Percentiles rank a stretch among this genome's conserved stretches.
Conservation (phyloP, 208 protist genomes). For the Leishmania aethiopica region DNA sequence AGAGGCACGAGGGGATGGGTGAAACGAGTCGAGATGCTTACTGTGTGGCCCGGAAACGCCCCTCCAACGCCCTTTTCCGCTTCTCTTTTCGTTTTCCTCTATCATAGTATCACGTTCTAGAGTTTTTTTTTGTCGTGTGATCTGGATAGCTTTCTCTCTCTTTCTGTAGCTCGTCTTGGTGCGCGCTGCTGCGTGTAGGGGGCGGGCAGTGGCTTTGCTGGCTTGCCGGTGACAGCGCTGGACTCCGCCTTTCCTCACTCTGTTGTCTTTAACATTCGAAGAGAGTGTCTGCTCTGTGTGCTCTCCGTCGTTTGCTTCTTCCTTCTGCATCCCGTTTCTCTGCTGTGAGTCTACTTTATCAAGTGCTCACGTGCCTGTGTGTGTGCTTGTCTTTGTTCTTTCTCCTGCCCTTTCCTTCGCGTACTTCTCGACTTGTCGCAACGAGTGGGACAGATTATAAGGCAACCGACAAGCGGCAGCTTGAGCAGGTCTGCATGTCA, state of each 20-base stretch:
- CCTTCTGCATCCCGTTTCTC: neutral
- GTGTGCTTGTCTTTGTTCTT: neutral
- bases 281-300: neutral
- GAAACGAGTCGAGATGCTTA: conserved; percentile 16
- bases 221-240: neutral
- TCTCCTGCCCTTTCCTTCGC: neutral
- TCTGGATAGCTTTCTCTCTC: neutral
- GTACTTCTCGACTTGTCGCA: neutral
- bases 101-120: neutral
- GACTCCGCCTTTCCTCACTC: neutral
- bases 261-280: conserved; percentile 1
- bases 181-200: neutral
- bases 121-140: neutral
- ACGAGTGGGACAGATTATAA: neutral
- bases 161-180: neutral
- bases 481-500: neutral
- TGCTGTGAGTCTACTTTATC: neutral
- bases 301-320: conserved; percentile 10
- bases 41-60: neutral
- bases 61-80: neutral
- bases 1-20: neutral
- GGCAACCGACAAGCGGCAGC: neutral
- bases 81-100: neutral
- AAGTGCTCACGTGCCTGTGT: neutral
- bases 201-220: neutral